Evolutionary conservation across 1,284 basidiomycete species (phyloP).

Genomic region (Sparassis latifolia): DNA sequence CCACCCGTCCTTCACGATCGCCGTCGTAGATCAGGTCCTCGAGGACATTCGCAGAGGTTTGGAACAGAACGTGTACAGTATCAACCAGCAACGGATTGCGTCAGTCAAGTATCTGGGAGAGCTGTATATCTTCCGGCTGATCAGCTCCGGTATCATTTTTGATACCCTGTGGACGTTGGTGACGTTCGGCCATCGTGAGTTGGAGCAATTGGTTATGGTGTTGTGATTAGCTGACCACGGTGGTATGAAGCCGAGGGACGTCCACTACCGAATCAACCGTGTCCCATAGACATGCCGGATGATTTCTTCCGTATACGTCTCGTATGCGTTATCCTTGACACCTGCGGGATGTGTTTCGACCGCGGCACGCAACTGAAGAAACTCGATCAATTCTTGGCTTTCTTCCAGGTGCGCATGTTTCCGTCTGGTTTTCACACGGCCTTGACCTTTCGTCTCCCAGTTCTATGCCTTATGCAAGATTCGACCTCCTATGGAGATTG

Average conservation of each 20-base stretch:
- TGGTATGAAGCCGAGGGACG: constrained; percentile 69
- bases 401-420: constrained; percentile 73
- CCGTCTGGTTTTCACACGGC: not conserved
- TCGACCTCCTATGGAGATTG: constrained; percentile 90
- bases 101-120: constrained; percentile 94
- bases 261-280: constrained; percentile 76
- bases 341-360: constrained; percentile 98
- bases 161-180: constrained; percentile 92
- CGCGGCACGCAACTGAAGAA: constrained; percentile 87
- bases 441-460: constrained; percentile 30
- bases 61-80: constrained; percentile 93
- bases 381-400: constrained; percentile 86
- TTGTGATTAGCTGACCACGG: not conserved
- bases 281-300: constrained; percentile 83
- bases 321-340: constrained; percentile 89
- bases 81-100: constrained; percentile 89
- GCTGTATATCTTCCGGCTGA: constrained; percentile 93
- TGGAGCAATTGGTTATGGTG: not conserved
- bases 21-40: constrained; percentile 89
- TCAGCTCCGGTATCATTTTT: constrained; percentile 87
- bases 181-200: constrained; percentile 94
- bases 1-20: constrained; percentile 83
- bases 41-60: constrained; percentile 89
- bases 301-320: constrained; percentile 95
- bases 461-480: constrained; percentile 88